Base-by-base conservation (phyloP, 2,329 filamentous ascomycete species). In the Podosphaera xanthii region DNA sequence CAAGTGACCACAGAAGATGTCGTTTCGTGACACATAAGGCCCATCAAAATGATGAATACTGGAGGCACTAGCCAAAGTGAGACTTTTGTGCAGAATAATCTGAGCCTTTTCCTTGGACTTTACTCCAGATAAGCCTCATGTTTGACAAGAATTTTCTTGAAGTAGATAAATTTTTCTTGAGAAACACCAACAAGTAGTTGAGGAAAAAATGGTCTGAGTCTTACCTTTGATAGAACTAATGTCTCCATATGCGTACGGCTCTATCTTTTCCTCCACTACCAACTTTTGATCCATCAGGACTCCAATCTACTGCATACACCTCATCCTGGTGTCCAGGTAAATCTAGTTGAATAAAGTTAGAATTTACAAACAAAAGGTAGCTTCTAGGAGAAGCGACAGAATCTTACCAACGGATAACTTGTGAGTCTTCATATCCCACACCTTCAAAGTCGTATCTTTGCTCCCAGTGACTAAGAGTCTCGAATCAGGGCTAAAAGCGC, bases 291-390 rank as follows among this genome's bases (percentile, higher is more conserved):
- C 92, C 92, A 69, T 96, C 90, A 0, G 88, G 84, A 65, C 86
- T 90, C 92, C 91, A 97, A 70, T 97, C 91, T 10, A 96, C 83
- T 0, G 90, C 88, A 70, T 90, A 96, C 0, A 96, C 90, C 70
- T 96, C 87, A 67, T 95, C 91, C 69, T 87, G 80, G 70, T 97
- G 91, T 0, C 91, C 89, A 0, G 90, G 88, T 53, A 97, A 74
- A 73, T 96, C 90, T 77, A 63, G 59, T 7, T 55, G 9, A 46
- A 57, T 9, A 57, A 6, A 59, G 49, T 46, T 54, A 35, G 6
- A 14, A 33, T 8, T 7, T 35, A 9, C 50, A 33, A 49, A 58
- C 9, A n/a, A 48, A 10, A 34, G 30, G 35, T 44, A 22, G 5
- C 2, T 33, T 8, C 34, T 10, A 12, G 33, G 33, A 8, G 34